Conservation (phyloP, 495 filamentous ascomycete genomes). For the Achaetomiella virescens region DNA sequence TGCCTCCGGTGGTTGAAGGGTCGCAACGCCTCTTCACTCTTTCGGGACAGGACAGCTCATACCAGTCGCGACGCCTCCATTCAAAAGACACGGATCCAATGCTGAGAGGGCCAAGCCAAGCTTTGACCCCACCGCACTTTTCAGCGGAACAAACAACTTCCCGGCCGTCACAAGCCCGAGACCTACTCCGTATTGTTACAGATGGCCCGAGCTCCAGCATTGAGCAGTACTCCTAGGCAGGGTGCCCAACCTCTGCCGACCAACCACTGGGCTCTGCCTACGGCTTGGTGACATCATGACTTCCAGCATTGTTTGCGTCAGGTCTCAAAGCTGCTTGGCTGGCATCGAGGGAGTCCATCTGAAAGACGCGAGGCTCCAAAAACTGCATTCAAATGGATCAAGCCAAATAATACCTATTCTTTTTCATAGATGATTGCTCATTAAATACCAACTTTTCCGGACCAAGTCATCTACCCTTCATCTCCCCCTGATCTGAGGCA, state of each 20-base stretch:
- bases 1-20: constrained; percentile 4
- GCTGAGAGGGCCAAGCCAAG: constrained; percentile 2
- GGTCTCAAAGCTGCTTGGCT: not conserved
- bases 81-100: constrained; percentile 17
- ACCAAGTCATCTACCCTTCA: not conserved
- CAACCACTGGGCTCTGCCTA: constrained; percentile 9
- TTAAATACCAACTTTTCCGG: not conserved
- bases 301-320: constrained; percentile 14
- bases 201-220: constrained; percentile 3
- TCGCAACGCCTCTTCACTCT: constrained; percentile 4
- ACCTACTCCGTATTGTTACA: too few relatives aligned
- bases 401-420: not conserved
- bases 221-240: too few relatives aligned
- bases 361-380: not conserved
- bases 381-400: not conserved
- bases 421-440: not conserved
- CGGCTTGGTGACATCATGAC: constrained; percentile 25
- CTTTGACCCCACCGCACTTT: constrained; percentile 7
- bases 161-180: not conserved
- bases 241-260: not conserved
- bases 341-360: not conserved
- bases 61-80: constrained; percentile 19
- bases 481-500: not conserved
- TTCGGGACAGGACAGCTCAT: constrained; percentile 19
- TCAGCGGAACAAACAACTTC: constrained; percentile 25